phyloP scores from a whole-genome alignment of 2,329 filamentous ascomycete species.

The Bisporella sp. region DNA sequence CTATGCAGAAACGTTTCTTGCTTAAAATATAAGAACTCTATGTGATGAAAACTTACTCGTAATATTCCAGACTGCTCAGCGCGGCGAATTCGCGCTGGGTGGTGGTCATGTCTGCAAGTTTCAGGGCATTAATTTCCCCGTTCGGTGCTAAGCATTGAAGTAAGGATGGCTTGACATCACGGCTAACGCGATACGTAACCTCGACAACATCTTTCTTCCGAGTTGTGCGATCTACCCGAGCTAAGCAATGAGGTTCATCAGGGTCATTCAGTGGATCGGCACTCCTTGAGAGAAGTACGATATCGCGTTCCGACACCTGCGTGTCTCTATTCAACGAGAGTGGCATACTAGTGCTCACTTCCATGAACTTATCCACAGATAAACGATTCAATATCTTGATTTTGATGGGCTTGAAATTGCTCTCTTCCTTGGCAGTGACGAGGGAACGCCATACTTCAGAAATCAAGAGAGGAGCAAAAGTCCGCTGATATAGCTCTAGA shows the following conservation, averaged over 20 bases:
- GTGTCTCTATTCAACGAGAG: slow-evolving; percentile 63
- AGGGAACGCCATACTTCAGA: slow-evolving; percentile 96
- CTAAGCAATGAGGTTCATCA: slow-evolving; percentile 72
- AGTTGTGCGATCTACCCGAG: slow-evolving; percentile 71
- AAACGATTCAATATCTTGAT: slow-evolving; percentile 83
- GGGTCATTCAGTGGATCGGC: slow-evolving; percentile 61
- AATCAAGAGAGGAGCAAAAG: slow-evolving; percentile 83
- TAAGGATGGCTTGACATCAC: slow-evolving; percentile 42
- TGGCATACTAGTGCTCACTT: slow-evolving; percentile 80
- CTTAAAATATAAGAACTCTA: too few relatives aligned
- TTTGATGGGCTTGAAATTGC: slow-evolving; percentile 71
- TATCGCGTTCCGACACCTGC: slow-evolving; percentile 74
- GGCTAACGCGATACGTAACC: slow-evolving; percentile 77
- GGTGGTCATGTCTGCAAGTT: slow-evolving; percentile 88
- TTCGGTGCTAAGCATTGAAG: slow-evolving; percentile 60
- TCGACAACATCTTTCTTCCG: slow-evolving; percentile 78
- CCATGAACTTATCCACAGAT: slow-evolving; percentile 87
- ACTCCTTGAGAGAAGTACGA: slow-evolving; percentile 75
- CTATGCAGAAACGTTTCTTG: too few relatives aligned
- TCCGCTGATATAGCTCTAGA: slow-evolving; percentile 74
- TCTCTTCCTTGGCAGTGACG: slow-evolving; percentile 82
- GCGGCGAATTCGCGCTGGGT: slow-evolving; percentile 94
- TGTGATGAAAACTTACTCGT: slow-evolving; percentile 44
- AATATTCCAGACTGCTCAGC: slow-evolving; percentile 84
- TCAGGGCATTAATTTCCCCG: slow-evolving; percentile 64